Evolutionary conservation across 73 alveolate species (phyloP), one percentile per base, ranked within the genome.

Genomic region (Paramecium sexaurelia): DNA sequence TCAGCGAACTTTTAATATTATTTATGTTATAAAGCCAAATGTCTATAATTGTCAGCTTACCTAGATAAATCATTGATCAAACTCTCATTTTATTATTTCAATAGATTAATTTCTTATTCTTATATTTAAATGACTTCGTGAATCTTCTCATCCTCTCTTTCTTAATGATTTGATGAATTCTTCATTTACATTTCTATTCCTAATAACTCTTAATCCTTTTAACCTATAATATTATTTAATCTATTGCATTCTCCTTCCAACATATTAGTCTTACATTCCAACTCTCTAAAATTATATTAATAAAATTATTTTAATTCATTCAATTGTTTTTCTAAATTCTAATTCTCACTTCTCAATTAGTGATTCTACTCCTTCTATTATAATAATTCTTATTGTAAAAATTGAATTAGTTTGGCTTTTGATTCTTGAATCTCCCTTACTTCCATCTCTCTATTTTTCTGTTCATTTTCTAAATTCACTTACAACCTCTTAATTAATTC

Each of bases 201-300:
- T 7, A 35, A 32, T 11, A 35, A 32, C 35, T 73, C 45, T 35
- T 73, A 29, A 73, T 73, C 87, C 29, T 35, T 73, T 9, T 37
- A 27, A 29, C 11, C 45, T 19, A 73, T 32, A 5, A 73, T 32
- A 8, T 27, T 35, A 73, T 32, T 73, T 11, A 73, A 37, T 73
- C 87, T 73, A 73, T 41, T 37, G 29, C 87, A 73, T 73, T 73
- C 87, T 0, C 45, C 87, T 11, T 24, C 87, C 19, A 73, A 37
- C 55, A 17, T 41, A 33, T 73, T 73, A 29, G 87, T 73, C 24
- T 73, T 73, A 73, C 36, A 20, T 35, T 73, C 87, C 19, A 73
- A 73, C 5, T 73, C 87, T 73, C 45, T 27, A 10, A 73, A 73
- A 20, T 73, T 73, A 6, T 73, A 32, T 36, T 32, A 11, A 35